Base-by-base conservation (phyloP, 2,329 filamentous ascomycete species). In the Penicillium sp. region DNA sequence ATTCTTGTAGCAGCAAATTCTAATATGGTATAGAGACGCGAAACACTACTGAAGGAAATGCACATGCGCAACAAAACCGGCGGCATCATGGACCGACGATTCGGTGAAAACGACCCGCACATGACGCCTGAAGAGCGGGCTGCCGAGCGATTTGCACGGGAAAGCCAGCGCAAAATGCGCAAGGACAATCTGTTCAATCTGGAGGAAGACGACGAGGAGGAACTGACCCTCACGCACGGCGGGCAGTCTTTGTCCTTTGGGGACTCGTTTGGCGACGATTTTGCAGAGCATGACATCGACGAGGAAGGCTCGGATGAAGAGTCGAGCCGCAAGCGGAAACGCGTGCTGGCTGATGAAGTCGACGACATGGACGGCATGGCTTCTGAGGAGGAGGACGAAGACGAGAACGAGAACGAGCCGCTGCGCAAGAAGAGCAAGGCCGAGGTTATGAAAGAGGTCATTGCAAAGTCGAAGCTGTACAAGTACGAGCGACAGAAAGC, bases 391-490 rank as follows among this genome's bases (percentile, higher is more conserved):
- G 79, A 79, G 0, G 77, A n/a, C n/a, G n/a, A 74, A 18, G 80
- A 77, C 1, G 78, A 78, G 0, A 77, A 76, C 5, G 79, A 80
- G 35, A 79, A 79, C 20, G 77, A 86, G 61, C 91, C 91, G 0
- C 88, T 93, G 65, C 83, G 88, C 58, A 97, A 96, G 73, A 99
- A 97, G 78, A 87, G 87, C 3, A 97, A 97, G 75, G 89, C 94
- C 54, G 94, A 99, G 73, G 90, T 99, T 50, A 97, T 97, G 90
- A 89, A 96, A 67, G 95, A 99, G 73, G 82, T 99, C 60, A 97
- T 99, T 63, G 90, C 92, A 59, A 99, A 99, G 74, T 97, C 93
- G 1, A 99, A 99, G 70, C 81, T 90, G 60, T 83, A 97, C 81
- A 97, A 96, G 75, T 92, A 93, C 68, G 92, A 97, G 75, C 86